A percentile compares a stretch with the other conserved stretches of the same genome.
phyloP scores from a whole-genome alignment of 305 asterid species.

The Plantago coronopus region DNA sequence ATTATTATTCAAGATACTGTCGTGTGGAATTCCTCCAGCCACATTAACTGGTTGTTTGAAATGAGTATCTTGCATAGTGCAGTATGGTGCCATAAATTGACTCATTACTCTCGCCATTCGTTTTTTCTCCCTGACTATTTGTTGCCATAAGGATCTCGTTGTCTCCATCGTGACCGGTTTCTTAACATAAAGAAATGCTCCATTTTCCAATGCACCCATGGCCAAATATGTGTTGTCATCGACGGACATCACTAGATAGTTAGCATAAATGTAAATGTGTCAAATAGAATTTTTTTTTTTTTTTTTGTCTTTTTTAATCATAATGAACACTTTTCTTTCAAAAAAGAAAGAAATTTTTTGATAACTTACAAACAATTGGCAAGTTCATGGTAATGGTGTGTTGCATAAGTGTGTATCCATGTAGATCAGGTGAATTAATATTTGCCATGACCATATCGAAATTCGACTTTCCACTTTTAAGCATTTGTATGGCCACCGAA shows the following conservation, averaged over 20 bases:
- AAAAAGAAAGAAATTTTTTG: background rate
- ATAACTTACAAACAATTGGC: constrained; percentile 35
- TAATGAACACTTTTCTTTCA: too few relatives aligned
- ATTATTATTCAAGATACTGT: background rate
- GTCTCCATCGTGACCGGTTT: constrained; percentile 33
- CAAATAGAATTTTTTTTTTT: background rate
- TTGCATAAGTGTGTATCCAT: constrained; percentile 35
- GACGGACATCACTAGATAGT: constrained; percentile 29
- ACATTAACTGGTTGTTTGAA: constrained; percentile 2
- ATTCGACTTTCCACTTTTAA: constrained; percentile 30
- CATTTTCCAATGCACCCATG: constrained; percentile 31
- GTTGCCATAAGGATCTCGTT: constrained; percentile 40
- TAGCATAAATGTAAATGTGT: background rate
- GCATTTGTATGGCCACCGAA: constrained; percentile 29
- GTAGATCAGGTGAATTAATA: constrained; percentile 41
- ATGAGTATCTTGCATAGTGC: constrained; percentile 6
- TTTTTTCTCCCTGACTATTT: constrained; percentile 30
- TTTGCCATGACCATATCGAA: constrained; percentile 39
- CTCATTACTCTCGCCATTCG: constrained; percentile 2
- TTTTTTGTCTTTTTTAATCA: too few relatives aligned
- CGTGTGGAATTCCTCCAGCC: background rate
- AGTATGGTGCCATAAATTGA: background rate
- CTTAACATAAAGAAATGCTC: constrained; percentile 36
- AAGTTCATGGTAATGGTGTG: constrained; percentile 28
- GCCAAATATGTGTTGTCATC: constrained; percentile 31